These are phyloP conservation scores for Kokia cookei DNA, from an alignment of 441 rosid species.

Conservation along the genomic window DNA sequence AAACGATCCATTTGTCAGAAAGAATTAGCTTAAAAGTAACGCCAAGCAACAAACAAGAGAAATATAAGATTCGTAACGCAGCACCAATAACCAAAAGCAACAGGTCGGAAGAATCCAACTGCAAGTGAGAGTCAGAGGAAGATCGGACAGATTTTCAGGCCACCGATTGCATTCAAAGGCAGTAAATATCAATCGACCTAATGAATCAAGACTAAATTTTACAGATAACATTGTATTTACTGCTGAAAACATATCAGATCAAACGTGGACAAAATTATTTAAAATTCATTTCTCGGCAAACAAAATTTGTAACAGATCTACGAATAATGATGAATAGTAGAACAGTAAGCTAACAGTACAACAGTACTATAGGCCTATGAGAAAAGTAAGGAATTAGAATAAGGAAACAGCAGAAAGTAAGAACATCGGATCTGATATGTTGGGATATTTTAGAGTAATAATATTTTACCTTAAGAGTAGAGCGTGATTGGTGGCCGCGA, in stretches of 20 bases:
- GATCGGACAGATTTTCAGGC: neutral
- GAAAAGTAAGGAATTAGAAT: neutral
- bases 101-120: neutral
- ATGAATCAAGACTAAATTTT: neutral
- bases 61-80: neutral
- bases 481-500: slow-evolving; percentile 5
- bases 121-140: neutral
- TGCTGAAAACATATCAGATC: neutral
- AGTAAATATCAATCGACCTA: slow-evolving; percentile 3
- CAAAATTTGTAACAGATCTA: neutral
- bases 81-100: neutral
- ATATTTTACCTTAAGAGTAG: neutral
- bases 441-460: neutral
- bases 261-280: neutral
- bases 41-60: neutral
- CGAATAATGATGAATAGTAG: neutral
- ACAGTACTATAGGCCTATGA: neutral
- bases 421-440: slow-evolving; percentile 13
- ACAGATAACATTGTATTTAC: neutral
- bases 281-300: neutral
- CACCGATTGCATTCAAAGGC: neutral
- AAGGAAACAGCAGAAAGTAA: neutral
- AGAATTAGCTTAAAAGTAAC: neutral
- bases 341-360: neutral
- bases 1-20: neutral